These are phyloP conservation scores for Porodaedalea pini DNA, from an alignment of 1,284 basidiomycete species.

Conservation along the genomic window DNA sequence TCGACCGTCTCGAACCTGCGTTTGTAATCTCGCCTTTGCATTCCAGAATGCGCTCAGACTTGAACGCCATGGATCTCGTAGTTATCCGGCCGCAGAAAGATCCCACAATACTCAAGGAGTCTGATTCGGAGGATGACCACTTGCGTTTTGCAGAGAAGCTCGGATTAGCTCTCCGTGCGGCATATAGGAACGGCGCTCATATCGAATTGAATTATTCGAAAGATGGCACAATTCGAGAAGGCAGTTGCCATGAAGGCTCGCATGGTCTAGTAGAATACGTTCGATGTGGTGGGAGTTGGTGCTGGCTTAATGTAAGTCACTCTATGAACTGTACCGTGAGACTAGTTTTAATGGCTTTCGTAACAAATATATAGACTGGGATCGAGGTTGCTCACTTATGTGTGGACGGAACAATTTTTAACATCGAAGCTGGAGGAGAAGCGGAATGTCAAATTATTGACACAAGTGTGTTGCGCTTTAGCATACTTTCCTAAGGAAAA, in stretches of 20 bases:
- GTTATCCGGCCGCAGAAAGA: slow-evolving; percentile 80
- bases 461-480: background rate
- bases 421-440: slow-evolving; percentile 53
- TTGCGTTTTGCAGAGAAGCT: slow-evolving; percentile 44
- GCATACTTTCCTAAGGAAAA: slow-evolving; percentile 3
- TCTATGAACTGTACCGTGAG: slow-evolving; percentile 35
- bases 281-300: slow-evolving; percentile 51
- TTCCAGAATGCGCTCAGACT: slow-evolving; percentile 36
- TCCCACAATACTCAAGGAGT: slow-evolving; percentile 37
- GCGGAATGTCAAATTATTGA: slow-evolving; percentile 39
- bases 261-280: slow-evolving; percentile 48
- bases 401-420: slow-evolving; percentile 66
- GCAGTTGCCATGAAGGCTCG: slow-evolving; percentile 21
- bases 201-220: slow-evolving; percentile 54
- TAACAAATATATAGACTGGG: slow-evolving; percentile 40
- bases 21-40: slow-evolving; percentile 74
- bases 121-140: slow-evolving; percentile 42
- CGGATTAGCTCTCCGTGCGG: slow-evolving; percentile 54
- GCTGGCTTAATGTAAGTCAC: slow-evolving; percentile 82
- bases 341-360: slow-evolving; percentile 6
- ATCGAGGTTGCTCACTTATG: slow-evolving; percentile 59
- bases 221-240: slow-evolving; percentile 34
- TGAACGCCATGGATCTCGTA: slow-evolving; percentile 68
- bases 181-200: slow-evolving; percentile 75
- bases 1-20: slow-evolving; percentile 77